Evolutionary conservation across 2,329 filamentous ascomycete species (phyloP).

Genomic region (Bipolaris cookei): DNA sequence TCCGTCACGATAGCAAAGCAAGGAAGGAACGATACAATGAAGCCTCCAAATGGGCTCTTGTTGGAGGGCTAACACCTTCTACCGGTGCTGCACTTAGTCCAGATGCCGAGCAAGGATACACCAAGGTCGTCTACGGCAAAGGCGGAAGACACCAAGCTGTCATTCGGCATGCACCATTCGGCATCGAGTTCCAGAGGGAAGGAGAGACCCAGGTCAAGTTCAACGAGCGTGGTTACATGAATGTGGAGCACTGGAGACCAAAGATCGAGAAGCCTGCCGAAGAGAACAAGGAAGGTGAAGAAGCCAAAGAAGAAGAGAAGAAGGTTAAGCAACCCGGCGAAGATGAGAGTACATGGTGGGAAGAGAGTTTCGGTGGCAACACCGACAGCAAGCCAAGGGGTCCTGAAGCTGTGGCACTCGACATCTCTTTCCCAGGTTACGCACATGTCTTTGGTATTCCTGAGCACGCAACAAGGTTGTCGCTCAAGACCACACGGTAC

Average conservation of each 20-base stretch:
- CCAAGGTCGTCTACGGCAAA: slow-evolving; percentile 78
- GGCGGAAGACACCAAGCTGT: slow-evolving; percentile 78
- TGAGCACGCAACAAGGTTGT: slow-evolving; percentile 87
- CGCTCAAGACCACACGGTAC: slow-evolving; percentile 83
- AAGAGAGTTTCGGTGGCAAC: slow-evolving; percentile 92
- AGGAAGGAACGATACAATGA: slow-evolving; percentile 96
- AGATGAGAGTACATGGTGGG: slow-evolving; percentile 96
- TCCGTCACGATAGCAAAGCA: slow-evolving; percentile 81
- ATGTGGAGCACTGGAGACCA: slow-evolving; percentile 92
- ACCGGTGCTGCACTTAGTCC: slow-evolving; percentile 71
- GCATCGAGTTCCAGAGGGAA: slow-evolving; percentile 84
- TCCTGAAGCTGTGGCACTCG: slow-evolving; percentile 87
- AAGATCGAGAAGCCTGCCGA: slow-evolving; percentile 69
- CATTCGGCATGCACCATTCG: slow-evolving; percentile 82
- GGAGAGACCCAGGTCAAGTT: slow-evolving; percentile 82
- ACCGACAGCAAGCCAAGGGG: slow-evolving; percentile 95
- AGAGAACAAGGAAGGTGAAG: slow-evolving; percentile 59
- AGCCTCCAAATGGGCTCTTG: slow-evolving; percentile 82
- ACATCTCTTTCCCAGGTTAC: slow-evolving; percentile 91
- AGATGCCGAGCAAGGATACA: slow-evolving; percentile 71
- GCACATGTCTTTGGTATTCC: slow-evolving; percentile 93
- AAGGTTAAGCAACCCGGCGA: slow-evolving; percentile 57
- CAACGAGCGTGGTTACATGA: slow-evolving; percentile 88
- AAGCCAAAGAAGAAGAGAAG: slow-evolving; percentile 51
- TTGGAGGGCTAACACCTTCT: slow-evolving; percentile 78